Evolutionary conservation across 257 asterid species (phyloP).

Genomic region (Scutellaria baicalensis): DNA sequence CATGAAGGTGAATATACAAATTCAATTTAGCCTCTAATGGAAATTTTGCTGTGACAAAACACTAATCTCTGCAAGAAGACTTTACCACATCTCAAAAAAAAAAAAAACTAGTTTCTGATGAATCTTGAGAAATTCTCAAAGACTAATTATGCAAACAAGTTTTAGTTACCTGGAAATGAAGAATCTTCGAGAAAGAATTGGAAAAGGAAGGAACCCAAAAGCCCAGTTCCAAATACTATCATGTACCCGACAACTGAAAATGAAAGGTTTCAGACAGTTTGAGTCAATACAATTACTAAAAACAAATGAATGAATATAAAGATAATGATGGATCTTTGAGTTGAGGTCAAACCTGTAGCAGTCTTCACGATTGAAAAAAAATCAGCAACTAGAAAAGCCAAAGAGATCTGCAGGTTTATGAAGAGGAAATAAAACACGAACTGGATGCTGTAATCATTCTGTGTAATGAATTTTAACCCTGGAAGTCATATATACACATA

Average conservation of each 20-base stretch:
- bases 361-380: slow-evolving; percentile 69
- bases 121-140: not conserved
- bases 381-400: slow-evolving; percentile 87
- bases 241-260: slow-evolving; percentile 81
- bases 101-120: not conserved
- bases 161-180: slow-evolving; percentile 83
- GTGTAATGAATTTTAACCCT: slow-evolving; percentile 83
- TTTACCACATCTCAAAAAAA: not conserved
- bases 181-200: slow-evolving; percentile 81
- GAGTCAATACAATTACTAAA: not conserved
- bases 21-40: not conserved
- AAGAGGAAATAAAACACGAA: slow-evolving; percentile 82
- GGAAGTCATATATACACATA: slow-evolving; percentile 29
- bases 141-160: not conserved
- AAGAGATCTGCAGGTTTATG: slow-evolving; percentile 83
- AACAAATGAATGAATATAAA: not conserved
- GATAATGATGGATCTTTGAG: not conserved
- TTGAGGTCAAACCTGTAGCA: slow-evolving; percentile 63
- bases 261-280: slow-evolving; percentile 8
- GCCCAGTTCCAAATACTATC: slow-evolving; percentile 82
- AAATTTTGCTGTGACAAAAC: too few relatives aligned
- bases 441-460: slow-evolving; percentile 87
- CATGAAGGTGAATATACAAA: not conserved
- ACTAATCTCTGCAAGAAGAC: not conserved
- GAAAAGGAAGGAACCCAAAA: slow-evolving; percentile 84